These are phyloP conservation scores for Colletotrichum aenigma DNA, from an alignment of 2,329 filamentous ascomycete species.

Conservation along the genomic window DNA sequence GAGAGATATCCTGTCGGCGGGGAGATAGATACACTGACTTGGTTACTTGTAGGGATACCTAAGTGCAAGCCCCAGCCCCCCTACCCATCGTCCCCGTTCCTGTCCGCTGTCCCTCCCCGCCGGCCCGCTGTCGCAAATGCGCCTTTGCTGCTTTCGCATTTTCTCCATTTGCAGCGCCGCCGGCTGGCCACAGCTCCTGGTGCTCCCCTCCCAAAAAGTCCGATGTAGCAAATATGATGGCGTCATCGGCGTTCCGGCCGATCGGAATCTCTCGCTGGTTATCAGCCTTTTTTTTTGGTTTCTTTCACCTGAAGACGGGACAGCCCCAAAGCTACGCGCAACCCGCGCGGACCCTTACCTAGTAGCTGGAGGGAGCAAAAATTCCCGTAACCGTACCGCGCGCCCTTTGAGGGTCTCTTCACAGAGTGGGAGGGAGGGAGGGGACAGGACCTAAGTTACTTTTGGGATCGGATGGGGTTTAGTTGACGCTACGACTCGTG, in stretches of 20 bases:
- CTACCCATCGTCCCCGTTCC: not conserved
- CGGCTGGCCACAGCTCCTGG: not conserved
- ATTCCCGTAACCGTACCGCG: not conserved
- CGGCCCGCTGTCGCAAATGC: not conserved
- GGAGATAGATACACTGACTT: not conserved
- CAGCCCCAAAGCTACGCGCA: not conserved
- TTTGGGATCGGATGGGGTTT: not conserved
- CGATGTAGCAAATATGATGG: slow-evolving; percentile 11
- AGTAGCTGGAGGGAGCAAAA: not conserved
- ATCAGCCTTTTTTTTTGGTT: not conserved
- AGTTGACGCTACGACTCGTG: not conserved
- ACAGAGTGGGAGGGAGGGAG: not conserved
- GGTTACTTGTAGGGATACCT: not conserved
- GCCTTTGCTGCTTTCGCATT: not conserved
- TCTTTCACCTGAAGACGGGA: not conserved
- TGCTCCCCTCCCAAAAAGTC: not conserved
- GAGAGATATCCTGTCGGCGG: not conserved
- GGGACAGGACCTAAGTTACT: not conserved
- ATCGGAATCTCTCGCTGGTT: slow-evolving; percentile 9
- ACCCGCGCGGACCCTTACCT: not conserved
- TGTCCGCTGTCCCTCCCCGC: not conserved
- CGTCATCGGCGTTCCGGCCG: slow-evolving; percentile 13
- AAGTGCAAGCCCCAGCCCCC: not conserved
- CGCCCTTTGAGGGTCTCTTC: not conserved
- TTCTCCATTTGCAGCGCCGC: not conserved